Base-by-base conservation (phyloP, 495 filamentous ascomycete genomes). In the Aspergillus conjunctus region DNA sequence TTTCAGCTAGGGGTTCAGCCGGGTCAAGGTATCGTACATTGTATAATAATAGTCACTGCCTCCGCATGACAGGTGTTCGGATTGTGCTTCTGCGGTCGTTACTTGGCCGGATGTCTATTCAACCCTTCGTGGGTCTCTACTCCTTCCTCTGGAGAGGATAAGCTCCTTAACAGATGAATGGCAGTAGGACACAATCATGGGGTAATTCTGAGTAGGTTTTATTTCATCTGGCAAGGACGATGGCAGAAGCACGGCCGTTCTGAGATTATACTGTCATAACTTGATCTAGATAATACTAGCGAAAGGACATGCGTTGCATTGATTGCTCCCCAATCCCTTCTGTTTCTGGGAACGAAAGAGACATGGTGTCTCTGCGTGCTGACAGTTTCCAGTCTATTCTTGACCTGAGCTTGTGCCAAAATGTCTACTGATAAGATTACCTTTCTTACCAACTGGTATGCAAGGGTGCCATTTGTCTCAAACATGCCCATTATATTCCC, bases 241-340 rank as follows among this genome's bases (percentile, higher is more conserved):
- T 55, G 45, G 33, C 39, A 55, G 59, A 52, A 21, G 37, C 44
- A 56, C 59, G 62, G 66, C 73, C 69, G 81, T 81, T 83, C 83
- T 86, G 83, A 86, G 83, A 86, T 79, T 82, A 86, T 81, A 86
- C 83, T 84, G 83, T 84, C 77, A 77, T 73, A 88, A 89, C 87
- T 88, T 89, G 87, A 89, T 88, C 87, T 87, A 85, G 87, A 88
- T 87, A 88, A 89, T 89, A 82, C 86, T 85, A 87, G 87, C 87
- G 87, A 86, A 88, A 88, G 86, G 82, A 89, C 83, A 85, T 88
- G 86, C 86, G 76, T 78, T 73, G 76, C 77, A 74, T 84, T 83
- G 78, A 83, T 84, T 75, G 73, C 77, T 74, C 67, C 71, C 76
- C 67, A 58, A 63, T 31, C 68, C 54, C 15, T 43, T 20, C 17